These are phyloP conservation scores for Trichosporon sp. DNA, from an alignment of 1,284 basidiomycete genomes.

Conservation along the genomic window DNA sequence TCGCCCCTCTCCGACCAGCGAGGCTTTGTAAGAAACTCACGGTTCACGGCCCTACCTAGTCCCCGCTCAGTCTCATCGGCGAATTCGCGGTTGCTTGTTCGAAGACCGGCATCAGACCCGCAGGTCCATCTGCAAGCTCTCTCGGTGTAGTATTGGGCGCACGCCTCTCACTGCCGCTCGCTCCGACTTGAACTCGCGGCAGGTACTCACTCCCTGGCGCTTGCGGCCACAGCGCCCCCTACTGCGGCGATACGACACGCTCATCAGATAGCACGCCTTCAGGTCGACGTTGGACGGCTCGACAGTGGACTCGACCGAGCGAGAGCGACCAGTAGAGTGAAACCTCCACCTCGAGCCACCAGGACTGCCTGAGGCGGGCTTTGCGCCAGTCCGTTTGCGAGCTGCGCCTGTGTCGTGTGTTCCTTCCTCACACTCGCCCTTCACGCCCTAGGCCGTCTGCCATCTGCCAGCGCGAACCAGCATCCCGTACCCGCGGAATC, in stretches of 20 bases:
- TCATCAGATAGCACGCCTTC: background rate
- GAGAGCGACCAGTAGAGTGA: background rate
- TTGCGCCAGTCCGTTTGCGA: background rate
- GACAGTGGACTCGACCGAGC: background rate
- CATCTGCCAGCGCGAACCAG: background rate
- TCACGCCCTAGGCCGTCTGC: background rate
- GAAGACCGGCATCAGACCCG: too few relatives aligned
- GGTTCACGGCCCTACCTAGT: background rate
- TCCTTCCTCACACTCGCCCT: background rate
- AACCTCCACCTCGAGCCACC: background rate
- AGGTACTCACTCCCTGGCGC: background rate
- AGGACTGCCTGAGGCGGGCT: background rate
- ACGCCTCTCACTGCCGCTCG: background rate
- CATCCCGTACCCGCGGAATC: background rate
- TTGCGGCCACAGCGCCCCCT: background rate
- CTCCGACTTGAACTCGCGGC: background rate
- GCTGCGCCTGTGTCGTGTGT: background rate
- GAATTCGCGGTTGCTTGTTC: too few relatives aligned
- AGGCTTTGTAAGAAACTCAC: background rate
- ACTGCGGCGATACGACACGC: background rate
- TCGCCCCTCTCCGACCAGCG: background rate
- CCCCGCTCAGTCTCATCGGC: too few relatives aligned
- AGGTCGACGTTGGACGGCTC: background rate
- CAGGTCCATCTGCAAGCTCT: too few relatives aligned
- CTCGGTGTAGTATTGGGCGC: background rate